Conservation (phyloP, 352 stramenopile genomes). For the Globisporangium emineosum region DNA sequence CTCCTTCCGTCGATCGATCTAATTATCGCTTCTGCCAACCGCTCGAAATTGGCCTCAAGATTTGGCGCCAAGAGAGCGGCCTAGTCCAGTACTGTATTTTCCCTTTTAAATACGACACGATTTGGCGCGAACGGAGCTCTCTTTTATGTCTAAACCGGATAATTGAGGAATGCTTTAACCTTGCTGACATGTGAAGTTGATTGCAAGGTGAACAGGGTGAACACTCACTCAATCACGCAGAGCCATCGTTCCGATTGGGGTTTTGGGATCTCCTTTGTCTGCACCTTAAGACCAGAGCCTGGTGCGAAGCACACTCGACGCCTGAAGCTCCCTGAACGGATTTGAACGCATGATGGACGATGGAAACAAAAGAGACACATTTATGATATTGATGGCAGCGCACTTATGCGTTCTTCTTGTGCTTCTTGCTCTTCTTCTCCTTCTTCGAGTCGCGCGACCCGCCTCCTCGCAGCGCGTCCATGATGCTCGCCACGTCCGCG, state of each 20-base stretch:
- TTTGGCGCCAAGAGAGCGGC: neutral
- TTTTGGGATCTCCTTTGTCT: too few species aligned
- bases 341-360: neutral
- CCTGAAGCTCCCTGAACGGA: neutral
- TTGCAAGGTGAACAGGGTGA: too few species aligned
- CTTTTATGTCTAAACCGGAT: too few species aligned
- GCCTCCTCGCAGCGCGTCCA: constrained; percentile 53
- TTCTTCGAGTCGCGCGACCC: constrained; percentile 13
- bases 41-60: neutral
- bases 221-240: too few species aligned
- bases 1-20: neutral
- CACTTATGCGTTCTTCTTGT: constrained; percentile 19
- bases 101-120: neutral
- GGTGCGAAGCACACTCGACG: neutral
- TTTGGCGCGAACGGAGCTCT: neutral
- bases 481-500: constrained; percentile 64
- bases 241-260: too few species aligned
- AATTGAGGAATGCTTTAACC: too few species aligned
- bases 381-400: neutral
- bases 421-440: constrained; percentile 47
- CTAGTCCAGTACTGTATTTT: neutral
- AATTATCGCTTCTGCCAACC: neutral
- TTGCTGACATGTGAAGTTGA: too few species aligned
- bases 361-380: neutral
- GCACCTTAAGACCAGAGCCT: too few species aligned